Base-by-base conservation (phyloP, 805 yeast genomes). In the Candida orba region DNA sequence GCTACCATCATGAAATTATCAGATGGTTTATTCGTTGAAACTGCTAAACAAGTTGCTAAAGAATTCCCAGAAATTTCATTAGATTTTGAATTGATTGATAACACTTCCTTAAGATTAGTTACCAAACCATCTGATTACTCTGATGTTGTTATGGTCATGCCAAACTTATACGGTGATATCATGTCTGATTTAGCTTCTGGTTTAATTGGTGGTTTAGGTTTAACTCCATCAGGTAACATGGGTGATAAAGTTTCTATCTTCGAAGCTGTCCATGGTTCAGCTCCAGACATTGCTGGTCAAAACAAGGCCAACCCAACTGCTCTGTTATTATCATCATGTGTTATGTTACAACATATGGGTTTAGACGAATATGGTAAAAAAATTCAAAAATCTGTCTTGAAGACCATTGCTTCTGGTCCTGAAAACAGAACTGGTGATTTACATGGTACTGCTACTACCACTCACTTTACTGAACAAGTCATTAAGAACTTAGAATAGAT, bases 241-340 rank as follows among this genome's bases (percentile, higher is more conserved):
- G 99, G 99, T 75, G 87, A 88, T 76, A 83, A 86, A 67, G 95
- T 91, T 52, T 88, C 97, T 45, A 91, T 93, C 66, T 93, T 93
- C 68, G 99, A 93, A 79, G 99, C 99, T 53, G 99, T 93, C 63
- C 99, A 93, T 69, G 99, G 99, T 68, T 90, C 98, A 46, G 99
- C 99, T 52, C 99, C 99, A 58, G 99, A 93, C 68, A 93, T 93
- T 63, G 98, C 98, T 51, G 99, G 99, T 64, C 88, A 93, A 78
- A 95, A 95, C 65, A 79, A 87, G 66, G 99, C 99, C 53, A 93
- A 93, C 81, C 99, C 99, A 73, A 93, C 99, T 49, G 99, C 99
- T 45, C 72, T 93, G 64, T 76, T 93, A 66, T 78, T 93, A 65
- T 88, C 96, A 40, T 91, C 98, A 37, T 88, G 90, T 64, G 93